Conservation (phyloP, 768 basidiomycete species). For the Phylloporus sp. region DNA sequence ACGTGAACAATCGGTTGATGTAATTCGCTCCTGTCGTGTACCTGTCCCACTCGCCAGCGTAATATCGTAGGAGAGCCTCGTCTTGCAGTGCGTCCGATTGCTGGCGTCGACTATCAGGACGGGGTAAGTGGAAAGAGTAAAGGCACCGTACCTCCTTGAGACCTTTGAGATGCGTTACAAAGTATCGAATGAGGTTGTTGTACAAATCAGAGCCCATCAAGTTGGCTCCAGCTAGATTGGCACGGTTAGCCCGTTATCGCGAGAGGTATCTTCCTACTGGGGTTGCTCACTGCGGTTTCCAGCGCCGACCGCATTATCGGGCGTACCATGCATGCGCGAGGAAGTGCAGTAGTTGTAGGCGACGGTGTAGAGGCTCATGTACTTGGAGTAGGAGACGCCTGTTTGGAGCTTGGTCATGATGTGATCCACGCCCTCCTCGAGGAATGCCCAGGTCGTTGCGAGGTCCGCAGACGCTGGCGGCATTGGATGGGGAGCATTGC, state of each 20-base stretch:
- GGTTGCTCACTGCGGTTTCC: constrained; percentile 53
- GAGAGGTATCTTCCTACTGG: constrained; percentile 21
- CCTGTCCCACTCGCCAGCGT: constrained; percentile 89
- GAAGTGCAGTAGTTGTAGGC: constrained; percentile 98
- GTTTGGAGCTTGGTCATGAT: constrained; percentile 90
- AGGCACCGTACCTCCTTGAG: constrained; percentile 52
- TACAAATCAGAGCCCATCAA: constrained; percentile 97
- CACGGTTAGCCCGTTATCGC: constrained; percentile 24
- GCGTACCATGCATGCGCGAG: constrained; percentile 63
- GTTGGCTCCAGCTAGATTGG: constrained; percentile 72
- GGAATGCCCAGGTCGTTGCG: constrained; percentile 80
- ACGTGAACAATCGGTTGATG: constrained; percentile 95
- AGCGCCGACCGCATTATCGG: constrained; percentile 31
- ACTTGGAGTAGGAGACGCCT: constrained; percentile 84
- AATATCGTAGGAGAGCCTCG: constrained; percentile 84
- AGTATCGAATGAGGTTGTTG: constrained; percentile 89
- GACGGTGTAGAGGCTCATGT: constrained; percentile 85
- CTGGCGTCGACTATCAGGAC: constrained; percentile 38
- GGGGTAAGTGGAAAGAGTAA: constrained; percentile 15
- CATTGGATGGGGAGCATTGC: constrained; percentile 43
- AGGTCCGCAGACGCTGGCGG: constrained; percentile 67
- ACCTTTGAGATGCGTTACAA: constrained; percentile 71
- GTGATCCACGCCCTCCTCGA: constrained; percentile 83
- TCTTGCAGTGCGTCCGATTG: constrained; percentile 76
- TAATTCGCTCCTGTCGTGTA: constrained; percentile 98